These are phyloP conservation scores for Begonia loranthoides DNA, from an alignment of 306 rosid genomes.

Conservation along the genomic window DNA sequence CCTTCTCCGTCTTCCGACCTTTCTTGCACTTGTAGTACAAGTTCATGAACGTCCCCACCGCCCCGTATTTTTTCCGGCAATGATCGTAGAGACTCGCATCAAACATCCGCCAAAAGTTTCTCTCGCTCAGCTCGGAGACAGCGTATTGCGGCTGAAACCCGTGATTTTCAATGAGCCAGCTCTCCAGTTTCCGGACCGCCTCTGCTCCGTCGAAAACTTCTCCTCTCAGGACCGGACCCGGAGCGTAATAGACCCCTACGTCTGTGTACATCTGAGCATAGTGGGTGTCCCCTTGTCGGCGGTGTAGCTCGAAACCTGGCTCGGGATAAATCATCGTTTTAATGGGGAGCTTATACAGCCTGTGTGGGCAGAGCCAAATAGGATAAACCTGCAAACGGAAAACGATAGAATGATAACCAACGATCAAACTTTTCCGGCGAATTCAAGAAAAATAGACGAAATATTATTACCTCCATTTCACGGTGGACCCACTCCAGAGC, in stretches of 20 bases:
- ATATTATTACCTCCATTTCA: slow-evolving; percentile 76
- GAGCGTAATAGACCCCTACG: slow-evolving; percentile 85
- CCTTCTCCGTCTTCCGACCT: slow-evolving; percentile 96
- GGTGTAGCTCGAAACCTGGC: slow-evolving; percentile 82
- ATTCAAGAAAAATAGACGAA: not conserved
- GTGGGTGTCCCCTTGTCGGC: slow-evolving; percentile 81
- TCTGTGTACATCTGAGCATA: slow-evolving; percentile 91
- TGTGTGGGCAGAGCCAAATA: slow-evolving; percentile 93
- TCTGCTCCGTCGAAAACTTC: slow-evolving; percentile 79
- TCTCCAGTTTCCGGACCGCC: slow-evolving; percentile 72
- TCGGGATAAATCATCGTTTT: slow-evolving; percentile 82
- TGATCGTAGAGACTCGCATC: slow-evolving; percentile 69
- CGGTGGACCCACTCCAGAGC: slow-evolving; percentile 89
- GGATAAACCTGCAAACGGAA: slow-evolving; percentile 59
- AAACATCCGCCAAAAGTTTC: slow-evolving; percentile 92
- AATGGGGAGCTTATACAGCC: slow-evolving; percentile 54
- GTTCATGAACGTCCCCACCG: slow-evolving; percentile 89
- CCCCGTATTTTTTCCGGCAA: slow-evolving; percentile 69
- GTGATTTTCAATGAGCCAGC: slow-evolving; percentile 82
- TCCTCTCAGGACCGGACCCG: slow-evolving; percentile 88
- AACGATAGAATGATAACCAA: not conserved
- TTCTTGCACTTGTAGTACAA: slow-evolving; percentile 91
- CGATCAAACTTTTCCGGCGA: not conserved
- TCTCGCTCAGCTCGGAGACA: slow-evolving; percentile 85
- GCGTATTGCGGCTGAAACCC: slow-evolving; percentile 92